Percentiles rank a stretch among this genome's conserved stretches.
These are phyloP conservation scores for Eucalyptus regnans DNA, from an alignment of 345 rosid species.

Conservation along the genomic window DNA sequence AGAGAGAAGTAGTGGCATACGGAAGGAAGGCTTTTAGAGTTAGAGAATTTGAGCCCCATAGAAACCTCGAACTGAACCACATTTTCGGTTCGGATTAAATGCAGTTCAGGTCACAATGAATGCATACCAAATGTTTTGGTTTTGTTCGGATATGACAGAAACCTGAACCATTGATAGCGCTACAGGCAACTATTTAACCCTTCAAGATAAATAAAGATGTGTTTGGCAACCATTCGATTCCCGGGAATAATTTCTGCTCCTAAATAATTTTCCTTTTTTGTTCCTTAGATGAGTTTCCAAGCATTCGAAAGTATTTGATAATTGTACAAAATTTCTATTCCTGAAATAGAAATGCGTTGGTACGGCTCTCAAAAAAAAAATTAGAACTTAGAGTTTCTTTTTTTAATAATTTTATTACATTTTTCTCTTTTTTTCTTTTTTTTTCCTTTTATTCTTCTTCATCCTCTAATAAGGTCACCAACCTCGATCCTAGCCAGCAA, in stretches of 20 bases:
- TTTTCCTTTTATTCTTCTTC: too few species aligned
- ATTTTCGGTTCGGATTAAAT: fast-evolving
- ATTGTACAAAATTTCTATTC: too few species aligned
- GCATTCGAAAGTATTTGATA: too few species aligned
- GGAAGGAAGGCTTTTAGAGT: neutral
- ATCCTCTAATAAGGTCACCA: too few species aligned
- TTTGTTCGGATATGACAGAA: too few species aligned
- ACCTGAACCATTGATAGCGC: neutral
- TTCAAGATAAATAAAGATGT: neutral
- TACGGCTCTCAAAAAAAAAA: fast-evolving
- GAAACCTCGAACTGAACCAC: neutral
- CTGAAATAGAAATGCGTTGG: fast-evolving
- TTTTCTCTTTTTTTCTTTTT: too few species aligned
- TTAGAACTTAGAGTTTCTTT: too few species aligned
- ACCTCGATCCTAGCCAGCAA: too few species aligned
- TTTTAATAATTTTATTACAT: too few species aligned
- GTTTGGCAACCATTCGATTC: too few species aligned
- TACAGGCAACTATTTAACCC: neutral
- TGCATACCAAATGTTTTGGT: neutral
- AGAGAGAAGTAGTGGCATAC: neutral
- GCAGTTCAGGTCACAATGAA: neutral
- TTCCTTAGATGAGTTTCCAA: too few species aligned
- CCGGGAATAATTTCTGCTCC: fast-evolving
- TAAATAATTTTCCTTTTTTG: too few species aligned
- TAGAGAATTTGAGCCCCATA: neutral